A percentile compares a stretch with the other conserved stretches of the same genome.
Conservation (phyloP, 176 grass and related monocot genomes). For the Aegilops tauschii region DNA sequence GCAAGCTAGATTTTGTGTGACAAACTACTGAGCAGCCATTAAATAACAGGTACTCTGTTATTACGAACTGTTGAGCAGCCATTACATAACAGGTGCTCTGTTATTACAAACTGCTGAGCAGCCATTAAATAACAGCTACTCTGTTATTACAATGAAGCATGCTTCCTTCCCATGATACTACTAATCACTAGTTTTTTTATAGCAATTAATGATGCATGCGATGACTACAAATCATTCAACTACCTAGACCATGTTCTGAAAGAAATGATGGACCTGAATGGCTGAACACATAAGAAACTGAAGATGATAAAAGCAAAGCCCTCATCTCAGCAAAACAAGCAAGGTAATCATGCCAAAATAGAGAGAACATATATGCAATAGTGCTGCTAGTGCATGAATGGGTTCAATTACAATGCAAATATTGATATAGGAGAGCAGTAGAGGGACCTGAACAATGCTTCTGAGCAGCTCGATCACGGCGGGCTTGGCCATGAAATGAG, state of each 20-base stretch:
- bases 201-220: neutral
- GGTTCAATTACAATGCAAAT: neutral
- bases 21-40: neutral
- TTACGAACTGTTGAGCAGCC: no score
- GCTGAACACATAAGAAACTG: neutral
- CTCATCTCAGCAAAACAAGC: neutral
- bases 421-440: neutral
- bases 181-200: neutral
- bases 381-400: neutral
- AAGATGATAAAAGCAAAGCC: neutral
- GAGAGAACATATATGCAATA: neutral
- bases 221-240: neutral
- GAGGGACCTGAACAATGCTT: conserved; percentile 88
- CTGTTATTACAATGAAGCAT: neutral
- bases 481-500: conserved; percentile 95
- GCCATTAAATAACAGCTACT: neutral
- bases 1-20: neutral
- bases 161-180: neutral
- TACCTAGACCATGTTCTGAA: neutral
- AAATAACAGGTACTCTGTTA: no score
- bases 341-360: neutral
- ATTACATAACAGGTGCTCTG: neutral
- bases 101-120: conserved; percentile 7
- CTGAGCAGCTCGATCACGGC: conserved; percentile 87
- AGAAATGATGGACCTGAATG: neutral